Conservation (phyloP, 257 asterid species). For the Lycium ferocissimum region DNA sequence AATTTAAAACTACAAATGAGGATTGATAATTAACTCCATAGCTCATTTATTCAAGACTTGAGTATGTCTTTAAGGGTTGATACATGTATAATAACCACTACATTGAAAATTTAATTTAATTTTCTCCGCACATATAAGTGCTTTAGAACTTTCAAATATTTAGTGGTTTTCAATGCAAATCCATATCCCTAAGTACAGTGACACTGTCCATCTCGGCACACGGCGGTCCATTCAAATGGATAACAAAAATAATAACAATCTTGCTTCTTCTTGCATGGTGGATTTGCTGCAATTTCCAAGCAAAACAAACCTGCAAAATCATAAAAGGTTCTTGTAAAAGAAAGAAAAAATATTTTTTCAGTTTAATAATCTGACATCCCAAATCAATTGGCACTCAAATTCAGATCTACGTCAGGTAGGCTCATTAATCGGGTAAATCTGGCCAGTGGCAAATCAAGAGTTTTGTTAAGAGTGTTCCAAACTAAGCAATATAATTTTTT, state of each 20-base stretch:
- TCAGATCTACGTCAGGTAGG: neutral
- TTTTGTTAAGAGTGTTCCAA: no score
- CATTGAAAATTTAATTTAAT: no score
- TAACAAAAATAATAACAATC: slow-evolving; percentile 2
- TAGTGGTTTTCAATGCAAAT: neutral
- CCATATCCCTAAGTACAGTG: neutral
- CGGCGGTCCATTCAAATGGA: neutral
- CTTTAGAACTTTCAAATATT: neutral
- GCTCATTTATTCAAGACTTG: neutral
- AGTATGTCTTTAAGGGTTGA: neutral
- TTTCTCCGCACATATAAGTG: neutral
- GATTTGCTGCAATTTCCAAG: neutral
- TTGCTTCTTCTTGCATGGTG: neutral
- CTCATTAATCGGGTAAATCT: neutral
- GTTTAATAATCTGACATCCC: neutral
- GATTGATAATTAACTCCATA: no score
- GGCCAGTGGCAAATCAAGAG: neutral
- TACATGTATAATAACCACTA: neutral
- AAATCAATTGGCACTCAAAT: neutral
- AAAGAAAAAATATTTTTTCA: neutral
- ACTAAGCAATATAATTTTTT: no score
- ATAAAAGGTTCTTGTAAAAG: no score
- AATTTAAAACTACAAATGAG: no score
- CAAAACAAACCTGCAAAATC: slow-evolving; percentile 15
- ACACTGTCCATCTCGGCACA: neutral